Percentiles rank a stretch among this genome's conserved stretches.
Evolutionary conservation across 768 basidiomycete species (phyloP).

Genomic region (Hortiboletus campestris): DNA sequence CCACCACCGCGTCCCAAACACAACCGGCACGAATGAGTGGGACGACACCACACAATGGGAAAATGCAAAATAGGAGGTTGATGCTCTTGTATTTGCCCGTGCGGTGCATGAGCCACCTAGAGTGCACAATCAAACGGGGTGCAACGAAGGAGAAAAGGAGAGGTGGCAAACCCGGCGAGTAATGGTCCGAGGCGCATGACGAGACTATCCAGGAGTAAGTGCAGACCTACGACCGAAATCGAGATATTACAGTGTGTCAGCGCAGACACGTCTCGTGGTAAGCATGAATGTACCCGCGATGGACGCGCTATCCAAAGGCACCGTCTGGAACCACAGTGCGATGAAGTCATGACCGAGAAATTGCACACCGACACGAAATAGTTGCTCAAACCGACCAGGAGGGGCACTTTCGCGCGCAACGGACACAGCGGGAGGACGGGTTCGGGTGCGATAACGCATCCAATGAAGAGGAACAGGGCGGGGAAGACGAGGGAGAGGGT

Average conservation of each 20-base stretch:
- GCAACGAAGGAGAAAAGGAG: not conserved
- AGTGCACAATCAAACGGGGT: not conserved
- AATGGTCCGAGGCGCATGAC: slow-evolving; percentile 50
- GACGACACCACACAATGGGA: slow-evolving; percentile 45
- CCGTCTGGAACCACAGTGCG: slow-evolving; percentile 83
- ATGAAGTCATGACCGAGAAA: slow-evolving; percentile 70
- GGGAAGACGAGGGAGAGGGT: slow-evolving; percentile 42
- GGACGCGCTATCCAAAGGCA: slow-evolving; percentile 63
- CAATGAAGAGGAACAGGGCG: slow-evolving; percentile 56
- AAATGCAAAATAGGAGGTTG: slow-evolving; percentile 46
- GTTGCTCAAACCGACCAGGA: slow-evolving; percentile 68
- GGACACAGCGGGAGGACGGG: slow-evolving; percentile 69
- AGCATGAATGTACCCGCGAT: slow-evolving; percentile 46
- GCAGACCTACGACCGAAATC: slow-evolving; percentile 33
- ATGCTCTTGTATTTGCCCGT: slow-evolving; percentile 51
- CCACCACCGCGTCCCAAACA: slow-evolving; percentile 15
- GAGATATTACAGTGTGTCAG: not conserved
- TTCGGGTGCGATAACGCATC: slow-evolving; percentile 60
- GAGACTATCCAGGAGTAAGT: slow-evolving; percentile 49
- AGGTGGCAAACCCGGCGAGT: slow-evolving; percentile 41
- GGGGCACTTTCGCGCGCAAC: slow-evolving; percentile 62
- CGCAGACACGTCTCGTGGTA: not conserved
- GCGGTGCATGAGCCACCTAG: slow-evolving; percentile 47
- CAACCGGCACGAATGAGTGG: slow-evolving; percentile 32
- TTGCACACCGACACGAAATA: slow-evolving; percentile 74